phyloP scores from a whole-genome alignment of 805 yeast genomes.

The Wickerhamomyces alni region DNA sequence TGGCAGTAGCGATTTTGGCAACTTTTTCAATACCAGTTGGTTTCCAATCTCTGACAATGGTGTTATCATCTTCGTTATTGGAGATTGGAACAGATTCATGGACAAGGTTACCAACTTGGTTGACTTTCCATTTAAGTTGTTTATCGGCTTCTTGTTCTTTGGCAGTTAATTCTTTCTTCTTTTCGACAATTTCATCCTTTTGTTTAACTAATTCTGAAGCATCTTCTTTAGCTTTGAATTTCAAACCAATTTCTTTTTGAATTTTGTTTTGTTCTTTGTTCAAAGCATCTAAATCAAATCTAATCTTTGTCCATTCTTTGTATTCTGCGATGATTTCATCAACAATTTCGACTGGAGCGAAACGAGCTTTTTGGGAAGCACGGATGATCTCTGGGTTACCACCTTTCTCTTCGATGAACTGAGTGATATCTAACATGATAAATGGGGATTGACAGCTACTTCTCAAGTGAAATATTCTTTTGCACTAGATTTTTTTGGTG shows the following conservation, averaged over 20 bases:
- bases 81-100: conserved; percentile 89
- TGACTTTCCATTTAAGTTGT: conserved; percentile 71
- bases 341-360: conserved; percentile 88
- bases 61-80: conserved; percentile 86
- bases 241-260: conserved; percentile 90
- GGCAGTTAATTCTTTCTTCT: conserved; percentile 61
- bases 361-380: conserved; percentile 89
- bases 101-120: conserved; percentile 88
- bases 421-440: conserved; percentile 82
- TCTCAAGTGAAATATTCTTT: no score
- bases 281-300: conserved; percentile 84
- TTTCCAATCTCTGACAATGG: conserved; percentile 79
- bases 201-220: conserved; percentile 76
- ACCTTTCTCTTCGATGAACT: conserved; percentile 93
- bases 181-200: conserved; percentile 67
- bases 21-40: conserved; percentile 63
- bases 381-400: conserved; percentile 90
- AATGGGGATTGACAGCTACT: not conserved
- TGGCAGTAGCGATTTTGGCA: conserved; percentile 66
- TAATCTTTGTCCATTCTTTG: conserved; percentile 85
- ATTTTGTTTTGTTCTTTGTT: conserved; percentile 85
- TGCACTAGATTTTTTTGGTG: no score
- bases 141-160: conserved; percentile 78
- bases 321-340: conserved; percentile 92
- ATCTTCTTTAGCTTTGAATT: conserved; percentile 93